phyloP scores from a whole-genome alignment of 441 rosid genomes.

The Gossypium lobatum region DNA sequence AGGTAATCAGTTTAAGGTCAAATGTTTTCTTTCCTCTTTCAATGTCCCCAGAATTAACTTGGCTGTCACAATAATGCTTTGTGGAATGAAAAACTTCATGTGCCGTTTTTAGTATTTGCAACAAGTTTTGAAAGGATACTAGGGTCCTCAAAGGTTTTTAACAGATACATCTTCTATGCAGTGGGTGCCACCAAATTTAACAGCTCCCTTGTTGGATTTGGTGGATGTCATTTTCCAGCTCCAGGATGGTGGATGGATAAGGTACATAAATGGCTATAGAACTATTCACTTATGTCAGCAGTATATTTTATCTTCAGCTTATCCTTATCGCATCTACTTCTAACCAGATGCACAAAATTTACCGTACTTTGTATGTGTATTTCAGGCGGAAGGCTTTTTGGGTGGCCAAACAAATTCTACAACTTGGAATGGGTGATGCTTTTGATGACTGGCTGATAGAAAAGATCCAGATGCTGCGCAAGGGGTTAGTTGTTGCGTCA shows the following conservation, averaged over 20 bases:
- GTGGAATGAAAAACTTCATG: constrained; percentile 3
- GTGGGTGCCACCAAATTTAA: constrained; percentile 98
- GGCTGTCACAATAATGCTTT: not conserved
- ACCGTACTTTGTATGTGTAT: constrained; percentile 11
- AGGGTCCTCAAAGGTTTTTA: constrained; percentile 5
- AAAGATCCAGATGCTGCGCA: constrained; percentile 83
- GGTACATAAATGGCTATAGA: constrained; percentile 40
- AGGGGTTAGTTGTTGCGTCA: constrained; percentile 86
- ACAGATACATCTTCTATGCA: constrained; percentile 31
- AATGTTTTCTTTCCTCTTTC: not conserved
- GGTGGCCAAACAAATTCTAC: constrained; percentile 96
- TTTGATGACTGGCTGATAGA: constrained; percentile 97
- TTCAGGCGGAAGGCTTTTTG: constrained; percentile 94
- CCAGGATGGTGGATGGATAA: constrained; percentile 99
- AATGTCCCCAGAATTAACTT: constrained; percentile 3
- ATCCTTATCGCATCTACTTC: constrained; percentile 3
- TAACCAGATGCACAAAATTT: not conserved
- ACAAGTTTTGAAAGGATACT: constrained; percentile 2
- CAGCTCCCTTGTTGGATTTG: constrained; percentile 77
- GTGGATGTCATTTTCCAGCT: constrained; percentile 94
- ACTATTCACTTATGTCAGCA: not conserved
- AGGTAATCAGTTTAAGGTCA: constrained; percentile 42
- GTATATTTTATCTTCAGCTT: not conserved
- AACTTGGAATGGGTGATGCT: constrained; percentile 99
- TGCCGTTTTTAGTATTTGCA: not conserved